Evolutionary conservation across 2,329 filamentous ascomycete species (phyloP).

Genomic region (Paramyrothecium roridum): DNA sequence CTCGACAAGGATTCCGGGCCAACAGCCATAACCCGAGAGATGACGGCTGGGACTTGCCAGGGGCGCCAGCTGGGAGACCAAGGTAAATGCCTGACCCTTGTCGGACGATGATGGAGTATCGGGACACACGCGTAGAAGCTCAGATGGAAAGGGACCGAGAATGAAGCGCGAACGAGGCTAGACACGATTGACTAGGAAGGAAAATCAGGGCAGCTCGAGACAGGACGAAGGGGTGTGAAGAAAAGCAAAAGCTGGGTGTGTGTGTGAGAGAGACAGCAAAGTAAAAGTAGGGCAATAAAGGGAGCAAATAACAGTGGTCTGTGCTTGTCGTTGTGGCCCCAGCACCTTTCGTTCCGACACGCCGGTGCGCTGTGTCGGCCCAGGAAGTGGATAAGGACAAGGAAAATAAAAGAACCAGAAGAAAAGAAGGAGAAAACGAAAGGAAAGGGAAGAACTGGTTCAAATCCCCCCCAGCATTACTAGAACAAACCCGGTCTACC

Average conservation of each 20-base stretch:
- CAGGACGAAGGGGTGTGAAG: no score
- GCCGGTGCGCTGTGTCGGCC: background rate
- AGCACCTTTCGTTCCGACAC: background rate
- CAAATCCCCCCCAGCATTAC: no score
- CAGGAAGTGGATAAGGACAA: background rate
- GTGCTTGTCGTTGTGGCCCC: background rate
- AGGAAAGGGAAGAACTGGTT: no score
- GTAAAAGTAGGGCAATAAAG: background rate
- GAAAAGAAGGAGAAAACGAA: background rate
- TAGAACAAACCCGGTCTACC: no score
- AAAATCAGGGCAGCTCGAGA: no score
- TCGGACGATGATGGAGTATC: background rate
- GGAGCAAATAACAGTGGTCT: background rate
- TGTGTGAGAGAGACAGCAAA: constrained; percentile 1
- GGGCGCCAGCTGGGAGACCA: background rate
- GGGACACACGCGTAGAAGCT: no score
- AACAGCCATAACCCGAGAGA: background rate
- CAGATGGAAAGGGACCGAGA: no score
- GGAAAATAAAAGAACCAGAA: background rate
- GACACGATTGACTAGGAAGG: no score
- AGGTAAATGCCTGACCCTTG: background rate
- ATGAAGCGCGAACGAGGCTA: no score
- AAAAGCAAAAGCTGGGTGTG: background rate
- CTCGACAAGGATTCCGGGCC: background rate
- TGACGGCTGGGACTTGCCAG: background rate